Base-by-base conservation (phyloP, 2,329 filamentous ascomycete genomes). In the Metarhizium rileyi region DNA sequence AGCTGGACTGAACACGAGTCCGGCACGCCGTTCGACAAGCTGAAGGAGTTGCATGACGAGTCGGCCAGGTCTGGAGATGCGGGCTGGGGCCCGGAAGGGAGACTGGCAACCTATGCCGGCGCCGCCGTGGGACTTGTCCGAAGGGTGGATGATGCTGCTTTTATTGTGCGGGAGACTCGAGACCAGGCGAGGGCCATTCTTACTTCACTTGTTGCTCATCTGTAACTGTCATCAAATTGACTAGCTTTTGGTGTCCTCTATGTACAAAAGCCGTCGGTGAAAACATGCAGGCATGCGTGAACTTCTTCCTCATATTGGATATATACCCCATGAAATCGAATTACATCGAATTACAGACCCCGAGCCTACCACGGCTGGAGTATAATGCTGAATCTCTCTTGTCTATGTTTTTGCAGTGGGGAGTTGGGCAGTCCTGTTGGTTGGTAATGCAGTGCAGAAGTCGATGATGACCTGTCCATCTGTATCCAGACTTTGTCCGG, bases 91-190 rank as follows among this genome's bases (percentile, higher is more conserved):
- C 69, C 68, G 0, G 61, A 71, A 7, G 74, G 73, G 0, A 64
- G 74, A 49, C 56, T 74, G n/a, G 71, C 72, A 4, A 76, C 74
- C 1, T 77, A 77, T 55, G 74, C 72, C 0, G 72, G 74, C 0
- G 68, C 72, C 0, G 65, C 64, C 0, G 59, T 76, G 20, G 74
- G 74, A 0, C 56, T 76, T 26, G 63, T 77, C 18, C 63, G 63
- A 25, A 57, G 60, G 4, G 67, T 76, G 0, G 59, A 67, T 36
- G 53, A 58, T 30, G 72, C 73, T 0, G 63, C 52, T 2, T 56
- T 51, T 0, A 72, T 76, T 53, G 66, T 76, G 0, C 52, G 56
- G 30, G 55, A 57, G 3, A 55, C 66, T 2, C 60, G 62, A 47
- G 43, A 30, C 3, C 62, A 70, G 44, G 61, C 63, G 5, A 52